Conservation (phyloP, 176 grass and related monocot species). For the Rhynchospora breviuscula region DNA sequence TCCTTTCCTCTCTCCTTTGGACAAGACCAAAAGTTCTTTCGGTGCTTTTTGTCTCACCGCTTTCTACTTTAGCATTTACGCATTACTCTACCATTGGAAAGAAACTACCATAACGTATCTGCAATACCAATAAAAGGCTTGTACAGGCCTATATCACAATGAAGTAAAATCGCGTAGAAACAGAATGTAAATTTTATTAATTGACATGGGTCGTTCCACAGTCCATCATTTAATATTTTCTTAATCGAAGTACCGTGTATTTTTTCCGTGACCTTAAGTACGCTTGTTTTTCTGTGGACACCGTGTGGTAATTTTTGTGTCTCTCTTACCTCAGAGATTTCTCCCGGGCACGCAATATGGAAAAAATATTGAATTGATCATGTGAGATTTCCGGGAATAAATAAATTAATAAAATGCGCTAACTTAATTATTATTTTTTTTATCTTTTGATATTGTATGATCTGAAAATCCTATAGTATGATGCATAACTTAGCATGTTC, state of each 20-base stretch:
- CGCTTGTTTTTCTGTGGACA: not conserved
- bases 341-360: too few relatives aligned
- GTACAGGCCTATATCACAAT: not conserved
- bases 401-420: too few relatives aligned
- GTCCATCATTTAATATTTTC: not conserved
- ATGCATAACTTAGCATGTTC: not conserved
- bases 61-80: not conserved
- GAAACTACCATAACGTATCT: not conserved
- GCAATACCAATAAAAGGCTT: not conserved
- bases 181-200: not conserved
- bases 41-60: not conserved
- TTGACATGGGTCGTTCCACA: not conserved
- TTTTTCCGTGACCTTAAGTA: not conserved
- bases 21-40: not conserved
- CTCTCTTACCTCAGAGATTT: not conserved
- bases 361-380: too few relatives aligned
- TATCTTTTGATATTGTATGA: too few relatives aligned
- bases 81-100: not conserved
- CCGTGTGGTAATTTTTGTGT: not conserved
- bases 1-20: not conserved
- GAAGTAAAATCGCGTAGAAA: not conserved
- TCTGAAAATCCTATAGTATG: too few relatives aligned
- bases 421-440: too few relatives aligned
- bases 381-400: too few relatives aligned
- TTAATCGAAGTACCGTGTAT: not conserved